Evolutionary conservation across 2,329 filamentous ascomycete genomes (phyloP), one percentile per base, ranked within the genome.

Genomic region (Aspergillus niger): DNA sequence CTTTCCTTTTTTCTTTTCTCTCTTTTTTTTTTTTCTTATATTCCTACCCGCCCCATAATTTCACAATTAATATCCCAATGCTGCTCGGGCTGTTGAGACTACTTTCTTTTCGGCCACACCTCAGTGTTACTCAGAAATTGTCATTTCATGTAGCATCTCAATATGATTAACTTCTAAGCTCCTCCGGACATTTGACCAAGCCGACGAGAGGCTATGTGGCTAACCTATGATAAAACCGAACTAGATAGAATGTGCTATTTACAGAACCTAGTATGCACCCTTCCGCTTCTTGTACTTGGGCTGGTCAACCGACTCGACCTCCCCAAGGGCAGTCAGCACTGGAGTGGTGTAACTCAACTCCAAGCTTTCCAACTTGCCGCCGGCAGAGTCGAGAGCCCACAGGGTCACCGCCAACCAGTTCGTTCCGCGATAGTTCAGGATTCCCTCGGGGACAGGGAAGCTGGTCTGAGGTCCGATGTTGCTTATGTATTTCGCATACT

Each of bases 381-480:
- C 87, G 2, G 72, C 75, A 0, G 75, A 74, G 43, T 88, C 84
- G 57, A 89, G 77, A 0, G 86, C 85, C 90, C 90, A 93, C 15
- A 94, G 70, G 24, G 83, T 86, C 4, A 94, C 67, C 0, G 84
- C 89, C 5, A 93, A 68, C 74, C 85, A 90, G 67, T 94, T 94
- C 32, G 80, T 82, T 0, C 90, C 90, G 4, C 81, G 79, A 72
- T 92, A 90, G 70, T 93, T 83, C 54, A 91, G 77, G 22, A 93
- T 84, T 22, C 89, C 89, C 76, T 91, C 85, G 0, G 90, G 90
- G 0, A 93, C 89, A 1, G 89, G 89, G 70, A 88, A 93, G 2
- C 74, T 80, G 0, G 82, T 86, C 76, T 94, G 90, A 1, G 91
- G 91, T 0, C 91, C 91, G n/a, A 92, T 81, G 64, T 92, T 89